A percentile compares a stretch with the other conserved stretches of the same genome.
Evolutionary conservation across 306 rosid species (phyloP).

Genomic region (Vigna nakashimae): DNA sequence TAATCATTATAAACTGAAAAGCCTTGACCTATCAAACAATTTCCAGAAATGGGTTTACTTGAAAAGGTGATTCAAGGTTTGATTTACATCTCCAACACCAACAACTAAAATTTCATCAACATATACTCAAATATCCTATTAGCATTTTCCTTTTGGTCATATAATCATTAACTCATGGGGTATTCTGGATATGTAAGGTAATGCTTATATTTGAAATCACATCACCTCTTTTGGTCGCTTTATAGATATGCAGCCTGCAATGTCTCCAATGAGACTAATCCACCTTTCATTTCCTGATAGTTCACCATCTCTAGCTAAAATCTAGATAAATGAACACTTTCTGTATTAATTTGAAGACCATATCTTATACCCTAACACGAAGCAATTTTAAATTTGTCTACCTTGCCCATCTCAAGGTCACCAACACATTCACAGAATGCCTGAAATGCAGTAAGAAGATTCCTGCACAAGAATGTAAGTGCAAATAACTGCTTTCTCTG

Average conservation of each 20-base stretch:
- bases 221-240: conserved; percentile 97
- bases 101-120: conserved; percentile 15
- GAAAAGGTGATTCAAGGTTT: neutral
- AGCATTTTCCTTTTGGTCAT: conserved; percentile 13
- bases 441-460: conserved; percentile 91
- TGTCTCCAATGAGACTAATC: conserved; percentile 90
- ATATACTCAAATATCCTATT: conserved; percentile 32
- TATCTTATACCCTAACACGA: conserved; percentile 34
- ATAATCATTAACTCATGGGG: conserved; percentile 26
- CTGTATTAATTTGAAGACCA: conserved; percentile 37
- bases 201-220: conserved; percentile 36
- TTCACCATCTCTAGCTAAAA: conserved; percentile 95
- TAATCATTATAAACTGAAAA: conserved; percentile 13
- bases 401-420: conserved; percentile 99
- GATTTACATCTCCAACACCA: conserved; percentile 8
- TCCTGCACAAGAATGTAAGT: conserved; percentile 59
- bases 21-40: conserved; percentile 18
- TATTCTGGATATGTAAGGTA: neutral
- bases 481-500: conserved; percentile 11
- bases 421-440: conserved; percentile 99
- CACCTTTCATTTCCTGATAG: conserved; percentile 89
- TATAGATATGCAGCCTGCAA: conserved; percentile 89
- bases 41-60: neutral
- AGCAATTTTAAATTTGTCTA: conserved; percentile 46
- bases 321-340: conserved; percentile 55